A percentile compares a stretch with the other conserved stretches of the same genome.
These are phyloP conservation scores for Pleurotus cornucopiae DNA, from an alignment of 768 basidiomycete species.

Conservation along the genomic window DNA sequence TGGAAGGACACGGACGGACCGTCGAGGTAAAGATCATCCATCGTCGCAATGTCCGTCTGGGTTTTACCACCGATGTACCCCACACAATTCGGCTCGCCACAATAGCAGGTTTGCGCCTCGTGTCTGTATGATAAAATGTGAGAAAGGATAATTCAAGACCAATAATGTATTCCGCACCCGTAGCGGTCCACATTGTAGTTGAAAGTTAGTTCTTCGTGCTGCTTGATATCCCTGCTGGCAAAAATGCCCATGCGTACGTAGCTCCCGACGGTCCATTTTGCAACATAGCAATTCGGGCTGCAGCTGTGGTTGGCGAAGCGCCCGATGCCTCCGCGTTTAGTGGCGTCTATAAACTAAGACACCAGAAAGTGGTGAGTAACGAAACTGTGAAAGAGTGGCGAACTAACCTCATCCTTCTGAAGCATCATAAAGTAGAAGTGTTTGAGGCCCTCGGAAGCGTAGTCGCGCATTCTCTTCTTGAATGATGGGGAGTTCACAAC, in stretches of 20 bases:
- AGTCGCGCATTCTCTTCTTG: constrained; percentile 90
- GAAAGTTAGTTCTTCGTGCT: constrained; percentile 91
- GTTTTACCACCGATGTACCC: constrained; percentile 98
- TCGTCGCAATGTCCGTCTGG: constrained; percentile 90
- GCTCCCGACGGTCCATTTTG: constrained; percentile 92
- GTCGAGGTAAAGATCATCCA: constrained; percentile 94
- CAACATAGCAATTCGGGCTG: constrained; percentile 95
- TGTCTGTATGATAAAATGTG: constrained; percentile 47
- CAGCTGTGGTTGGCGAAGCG: constrained; percentile 99
- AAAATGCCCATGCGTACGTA: constrained; percentile 98
- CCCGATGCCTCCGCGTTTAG: constrained; percentile 93
- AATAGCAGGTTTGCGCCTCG: constrained; percentile 91
- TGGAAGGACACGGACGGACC: constrained; percentile 40
- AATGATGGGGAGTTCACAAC: constrained; percentile 87
- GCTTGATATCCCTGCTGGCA: constrained; percentile 73
- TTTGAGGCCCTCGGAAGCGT: constrained; percentile 86
- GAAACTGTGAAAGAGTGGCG: neutral
- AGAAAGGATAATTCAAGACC: neutral
- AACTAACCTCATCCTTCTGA: constrained; percentile 89
- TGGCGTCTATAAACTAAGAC: constrained; percentile 91
- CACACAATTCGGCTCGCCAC: constrained; percentile 92
- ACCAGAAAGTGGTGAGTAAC: neutral
- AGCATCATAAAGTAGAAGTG: constrained; percentile 99
- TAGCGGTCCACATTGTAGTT: constrained; percentile 99
- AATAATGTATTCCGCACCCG: constrained; percentile 54